Evolutionary conservation across 2,329 filamentous ascomycete species (phyloP).

Genomic region (Aspergillus alliaceus): DNA sequence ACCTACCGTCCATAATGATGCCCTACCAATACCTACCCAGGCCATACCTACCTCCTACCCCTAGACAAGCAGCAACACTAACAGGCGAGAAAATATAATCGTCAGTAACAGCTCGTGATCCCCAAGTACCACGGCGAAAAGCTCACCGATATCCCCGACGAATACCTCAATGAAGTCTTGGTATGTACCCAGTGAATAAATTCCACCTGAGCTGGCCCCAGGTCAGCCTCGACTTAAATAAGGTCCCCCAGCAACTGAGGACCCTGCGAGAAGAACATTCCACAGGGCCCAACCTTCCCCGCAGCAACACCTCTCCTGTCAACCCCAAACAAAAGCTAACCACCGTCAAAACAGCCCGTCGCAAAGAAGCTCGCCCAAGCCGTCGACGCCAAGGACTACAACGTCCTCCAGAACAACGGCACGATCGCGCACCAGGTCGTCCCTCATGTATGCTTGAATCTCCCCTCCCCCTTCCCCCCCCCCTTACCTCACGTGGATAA

Average conservation of each 20-base stretch:
- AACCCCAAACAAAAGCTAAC: too few species aligned
- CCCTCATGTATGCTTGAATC: constrained; percentile 69
- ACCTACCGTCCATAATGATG: background rate
- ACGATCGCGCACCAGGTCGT: constrained; percentile 87
- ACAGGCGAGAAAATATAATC: constrained; percentile 6
- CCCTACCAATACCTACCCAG: background rate
- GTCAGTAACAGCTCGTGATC: constrained; percentile 73
- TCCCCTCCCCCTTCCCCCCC: background rate
- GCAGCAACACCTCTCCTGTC: too few species aligned
- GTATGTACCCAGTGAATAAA: constrained; percentile 46
- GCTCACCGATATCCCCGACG: constrained; percentile 88
- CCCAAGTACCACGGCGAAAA: constrained; percentile 94
- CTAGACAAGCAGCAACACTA: constrained; percentile 2
- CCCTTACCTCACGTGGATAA: background rate
- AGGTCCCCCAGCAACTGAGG: background rate
- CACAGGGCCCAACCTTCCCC: background rate
- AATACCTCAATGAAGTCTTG: constrained; percentile 78
- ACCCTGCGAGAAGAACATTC: background rate
- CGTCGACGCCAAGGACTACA: constrained; percentile 77
- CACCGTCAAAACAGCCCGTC: constrained; percentile 56
- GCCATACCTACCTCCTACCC: background rate
- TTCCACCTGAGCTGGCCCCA: too few species aligned
- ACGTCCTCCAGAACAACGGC: constrained; percentile 96
- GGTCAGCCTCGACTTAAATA: background rate
- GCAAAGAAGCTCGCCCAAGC: constrained; percentile 84